A percentile compares a stretch with the other conserved stretches of the same genome.
phyloP scores from a whole-genome alignment of 306 rosid species.

The Carpinus fangiana region DNA sequence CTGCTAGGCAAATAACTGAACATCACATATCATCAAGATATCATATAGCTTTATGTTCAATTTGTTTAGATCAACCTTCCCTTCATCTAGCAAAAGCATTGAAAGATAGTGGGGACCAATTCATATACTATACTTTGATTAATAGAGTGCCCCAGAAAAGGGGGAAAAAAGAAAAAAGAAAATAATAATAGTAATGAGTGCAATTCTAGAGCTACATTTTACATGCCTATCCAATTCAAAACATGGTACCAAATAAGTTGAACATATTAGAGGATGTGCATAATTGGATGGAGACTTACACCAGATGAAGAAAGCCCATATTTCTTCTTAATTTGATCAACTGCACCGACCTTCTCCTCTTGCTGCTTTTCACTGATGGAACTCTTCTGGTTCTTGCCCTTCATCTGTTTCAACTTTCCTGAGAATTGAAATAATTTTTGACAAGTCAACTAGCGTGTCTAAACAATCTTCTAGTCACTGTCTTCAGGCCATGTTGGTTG shows the following conservation, averaged over 20 bases:
- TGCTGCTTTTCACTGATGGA: constrained; percentile 56
- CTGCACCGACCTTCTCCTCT: constrained; percentile 50
- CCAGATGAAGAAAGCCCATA: constrained; percentile 64
- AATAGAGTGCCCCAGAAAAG: background rate
- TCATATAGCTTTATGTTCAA: too few species aligned
- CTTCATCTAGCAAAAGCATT: background rate
- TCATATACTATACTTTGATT: background rate
- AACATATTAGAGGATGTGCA: background rate
- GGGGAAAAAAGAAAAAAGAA: background rate
- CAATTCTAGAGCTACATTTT: background rate
- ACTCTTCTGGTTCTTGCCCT: constrained; percentile 53
- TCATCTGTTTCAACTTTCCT: constrained; percentile 82
- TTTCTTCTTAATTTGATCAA: constrained; percentile 77
- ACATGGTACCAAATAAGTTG: background rate
- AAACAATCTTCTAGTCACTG: constrained; percentile 4
- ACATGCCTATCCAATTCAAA: background rate
- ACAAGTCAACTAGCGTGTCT: constrained; percentile 15
- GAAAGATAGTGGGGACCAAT: background rate
- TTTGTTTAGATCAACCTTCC: background rate
- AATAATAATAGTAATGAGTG: background rate
- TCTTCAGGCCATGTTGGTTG: background rate
- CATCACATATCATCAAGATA: background rate
- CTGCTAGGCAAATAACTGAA: background rate
- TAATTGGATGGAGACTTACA: constrained; percentile 43
- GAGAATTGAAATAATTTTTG: constrained; percentile 28